Evolutionary conservation across 2,329 filamentous ascomycete genomes (phyloP).

Genomic region (Fusarium sp.): DNA sequence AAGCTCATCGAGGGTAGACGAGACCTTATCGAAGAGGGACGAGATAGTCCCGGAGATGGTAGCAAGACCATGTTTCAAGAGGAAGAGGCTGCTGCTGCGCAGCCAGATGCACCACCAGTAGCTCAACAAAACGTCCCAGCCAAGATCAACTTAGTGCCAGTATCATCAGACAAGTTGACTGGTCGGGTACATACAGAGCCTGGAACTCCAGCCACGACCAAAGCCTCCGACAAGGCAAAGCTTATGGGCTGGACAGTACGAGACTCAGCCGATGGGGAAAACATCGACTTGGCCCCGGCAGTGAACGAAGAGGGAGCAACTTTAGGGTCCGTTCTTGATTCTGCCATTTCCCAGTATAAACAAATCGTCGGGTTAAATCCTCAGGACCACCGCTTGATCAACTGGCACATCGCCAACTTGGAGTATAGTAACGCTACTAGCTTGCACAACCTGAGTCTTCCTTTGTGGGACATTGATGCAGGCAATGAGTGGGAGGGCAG

Average conservation of each 20-base stretch:
- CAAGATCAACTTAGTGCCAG: conserved; percentile 71
- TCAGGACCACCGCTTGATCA: conserved; percentile 90
- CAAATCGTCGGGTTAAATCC: conserved; percentile 85
- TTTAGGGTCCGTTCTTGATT: conserved; percentile 91
- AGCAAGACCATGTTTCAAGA: conserved; percentile 78
- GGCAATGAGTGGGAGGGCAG: conserved; percentile 98
- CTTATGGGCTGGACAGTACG: conserved; percentile 87
- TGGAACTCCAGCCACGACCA: conserved; percentile 77
- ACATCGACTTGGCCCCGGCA: conserved; percentile 79
- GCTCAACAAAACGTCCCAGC: conserved; percentile 68
- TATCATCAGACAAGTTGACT: conserved; percentile 78
- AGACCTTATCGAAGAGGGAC: conserved; percentile 84
- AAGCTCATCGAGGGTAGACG: conserved; percentile 87
- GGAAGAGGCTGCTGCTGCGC: conserved; percentile 78
- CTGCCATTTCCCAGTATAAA: conserved; percentile 91
- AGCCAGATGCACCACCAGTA: conserved; percentile 69
- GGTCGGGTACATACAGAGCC: conserved; percentile 81
- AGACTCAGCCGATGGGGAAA: conserved; percentile 72
- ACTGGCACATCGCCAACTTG: conserved; percentile 98
- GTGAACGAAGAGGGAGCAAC: conserved; percentile 78
- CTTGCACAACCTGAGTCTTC: conserved; percentile 87
- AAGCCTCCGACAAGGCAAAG: conserved; percentile 83
- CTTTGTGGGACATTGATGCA: conserved; percentile 96
- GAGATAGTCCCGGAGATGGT: conserved; percentile 81
- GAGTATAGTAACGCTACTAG: conserved; percentile 98